These are phyloP conservation scores for Thermothielavioides terrestris DNA, from an alignment of 495 filamentous ascomycete species.

Conservation along the genomic window DNA sequence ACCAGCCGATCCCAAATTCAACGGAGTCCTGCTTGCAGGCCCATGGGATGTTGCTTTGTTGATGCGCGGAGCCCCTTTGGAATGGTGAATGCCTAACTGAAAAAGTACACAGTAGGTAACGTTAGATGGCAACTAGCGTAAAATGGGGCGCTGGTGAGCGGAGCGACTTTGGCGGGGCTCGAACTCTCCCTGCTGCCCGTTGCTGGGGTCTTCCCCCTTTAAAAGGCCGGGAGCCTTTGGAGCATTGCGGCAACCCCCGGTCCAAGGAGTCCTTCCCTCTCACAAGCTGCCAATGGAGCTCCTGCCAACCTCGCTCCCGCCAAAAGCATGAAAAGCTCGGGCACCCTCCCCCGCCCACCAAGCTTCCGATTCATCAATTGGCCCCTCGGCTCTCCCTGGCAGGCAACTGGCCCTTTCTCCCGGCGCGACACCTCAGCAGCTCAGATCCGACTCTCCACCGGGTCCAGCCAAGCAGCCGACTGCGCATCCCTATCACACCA, in stretches of 20 bases:
- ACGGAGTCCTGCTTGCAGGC: too few relatives aligned
- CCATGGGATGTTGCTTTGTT: background rate
- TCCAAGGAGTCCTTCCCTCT: slow-evolving; percentile 2
- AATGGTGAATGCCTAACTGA: too few relatives aligned
- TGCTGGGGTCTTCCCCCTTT: background rate
- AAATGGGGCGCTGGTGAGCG: background rate
- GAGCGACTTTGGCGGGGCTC: background rate
- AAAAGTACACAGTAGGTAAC: too few relatives aligned
- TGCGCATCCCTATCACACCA: slow-evolving; percentile 5
- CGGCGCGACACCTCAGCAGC: background rate
- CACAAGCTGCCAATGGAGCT: too few relatives aligned
- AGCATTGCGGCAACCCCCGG: background rate
- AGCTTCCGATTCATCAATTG: background rate
- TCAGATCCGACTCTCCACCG: background rate
- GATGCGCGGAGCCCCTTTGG: background rate
- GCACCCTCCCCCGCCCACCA: background rate
- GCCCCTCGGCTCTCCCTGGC: slow-evolving; percentile 1
- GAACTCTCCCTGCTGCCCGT: background rate
- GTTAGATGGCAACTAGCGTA: too few relatives aligned
- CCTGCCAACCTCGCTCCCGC: background rate
- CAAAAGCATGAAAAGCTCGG: slow-evolving; percentile 8
- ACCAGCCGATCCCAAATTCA: background rate
- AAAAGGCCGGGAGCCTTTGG: background rate
- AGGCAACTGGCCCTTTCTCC: background rate
- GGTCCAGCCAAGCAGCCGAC: slow-evolving; percentile 1